phyloP scores from a whole-genome alignment of 148 eudicot genomes.

The Camellia japonica region DNA sequence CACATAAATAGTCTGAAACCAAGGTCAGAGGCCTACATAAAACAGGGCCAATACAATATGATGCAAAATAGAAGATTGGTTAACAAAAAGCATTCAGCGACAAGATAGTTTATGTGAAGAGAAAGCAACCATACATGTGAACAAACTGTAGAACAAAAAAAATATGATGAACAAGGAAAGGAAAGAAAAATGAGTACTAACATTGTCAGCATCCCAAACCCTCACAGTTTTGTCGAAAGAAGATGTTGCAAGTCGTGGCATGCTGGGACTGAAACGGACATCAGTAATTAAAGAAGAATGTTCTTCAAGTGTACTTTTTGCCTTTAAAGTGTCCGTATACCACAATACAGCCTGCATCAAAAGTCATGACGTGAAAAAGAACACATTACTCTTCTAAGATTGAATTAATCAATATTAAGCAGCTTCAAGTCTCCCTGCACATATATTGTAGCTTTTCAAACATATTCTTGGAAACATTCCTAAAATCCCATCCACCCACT shows the following conservation, averaged over 20 bases:
- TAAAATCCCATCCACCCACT: background rate
- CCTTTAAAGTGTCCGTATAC: conserved; percentile 72
- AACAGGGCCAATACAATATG: too few species aligned
- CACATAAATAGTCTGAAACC: background rate
- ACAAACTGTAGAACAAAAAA: background rate
- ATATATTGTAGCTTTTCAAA: background rate
- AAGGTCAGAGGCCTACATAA: too few species aligned
- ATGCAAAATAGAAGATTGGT: background rate
- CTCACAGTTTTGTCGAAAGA: conserved; percentile 88
- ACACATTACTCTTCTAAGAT: background rate
- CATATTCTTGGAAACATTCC: background rate
- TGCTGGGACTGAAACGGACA: conserved; percentile 90
- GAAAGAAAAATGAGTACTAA: conserved; percentile 30
- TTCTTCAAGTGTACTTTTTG: conserved; percentile 77
- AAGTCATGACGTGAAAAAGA: conserved; percentile 8
- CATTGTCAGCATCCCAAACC: conserved; percentile 93
- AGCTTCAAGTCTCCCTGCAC: background rate
- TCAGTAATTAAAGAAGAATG: conserved; percentile 77
- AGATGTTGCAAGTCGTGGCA: conserved; percentile 85
- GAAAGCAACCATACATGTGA: background rate
- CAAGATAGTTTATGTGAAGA: background rate
- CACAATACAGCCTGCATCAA: conserved; percentile 73
- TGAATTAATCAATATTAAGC: background rate
- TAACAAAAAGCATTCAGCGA: background rate
- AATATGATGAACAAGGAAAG: background rate